Evolutionary conservation across 2,329 filamentous ascomycete genomes (phyloP).

Genomic region (Cryphonectria radicalis): DNA sequence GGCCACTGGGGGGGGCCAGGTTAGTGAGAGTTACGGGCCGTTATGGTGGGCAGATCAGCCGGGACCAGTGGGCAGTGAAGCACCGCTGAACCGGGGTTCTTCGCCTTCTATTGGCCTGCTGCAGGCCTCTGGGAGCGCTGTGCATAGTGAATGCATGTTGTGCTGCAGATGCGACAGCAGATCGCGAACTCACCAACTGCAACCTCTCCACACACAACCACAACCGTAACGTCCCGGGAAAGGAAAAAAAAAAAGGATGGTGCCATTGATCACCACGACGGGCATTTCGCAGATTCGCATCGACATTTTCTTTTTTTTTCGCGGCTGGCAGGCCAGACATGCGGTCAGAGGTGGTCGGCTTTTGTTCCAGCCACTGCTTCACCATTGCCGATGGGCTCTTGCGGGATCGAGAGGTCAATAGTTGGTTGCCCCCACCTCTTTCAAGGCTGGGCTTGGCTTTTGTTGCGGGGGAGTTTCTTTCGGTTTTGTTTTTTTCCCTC

Average conservation of each 20-base stretch:
- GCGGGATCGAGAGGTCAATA: not conserved
- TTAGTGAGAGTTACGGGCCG: not conserved
- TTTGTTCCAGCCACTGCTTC: not conserved
- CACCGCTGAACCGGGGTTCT: not conserved
- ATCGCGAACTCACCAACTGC: slow-evolving; percentile 11
- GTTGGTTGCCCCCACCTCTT: not conserved
- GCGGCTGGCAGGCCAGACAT: not conserved
- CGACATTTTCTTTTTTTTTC: not conserved
- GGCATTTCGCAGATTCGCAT: not conserved
- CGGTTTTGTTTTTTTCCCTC: not conserved
- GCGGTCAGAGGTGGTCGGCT: not conserved
- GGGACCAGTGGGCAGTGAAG: not conserved
- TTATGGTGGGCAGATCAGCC: not conserved
- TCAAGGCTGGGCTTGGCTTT: not conserved
- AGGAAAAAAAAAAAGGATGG: not conserved
- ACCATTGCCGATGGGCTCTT: not conserved
- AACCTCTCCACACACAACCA: not conserved
- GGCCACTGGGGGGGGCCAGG: not conserved
- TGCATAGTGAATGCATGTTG: not conserved
- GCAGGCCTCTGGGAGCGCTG: not conserved
- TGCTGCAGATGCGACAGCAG: slow-evolving; percentile 3
- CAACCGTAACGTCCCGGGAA: not conserved
- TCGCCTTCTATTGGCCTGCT: not conserved
- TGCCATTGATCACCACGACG: not conserved
- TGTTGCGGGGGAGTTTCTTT: not conserved